Percentiles rank a stretch among this genome's conserved stretches.
Evolutionary conservation across 495 filamentous ascomycete genomes (phyloP).

Genomic region (Aspergillus sclerotioniger): DNA sequence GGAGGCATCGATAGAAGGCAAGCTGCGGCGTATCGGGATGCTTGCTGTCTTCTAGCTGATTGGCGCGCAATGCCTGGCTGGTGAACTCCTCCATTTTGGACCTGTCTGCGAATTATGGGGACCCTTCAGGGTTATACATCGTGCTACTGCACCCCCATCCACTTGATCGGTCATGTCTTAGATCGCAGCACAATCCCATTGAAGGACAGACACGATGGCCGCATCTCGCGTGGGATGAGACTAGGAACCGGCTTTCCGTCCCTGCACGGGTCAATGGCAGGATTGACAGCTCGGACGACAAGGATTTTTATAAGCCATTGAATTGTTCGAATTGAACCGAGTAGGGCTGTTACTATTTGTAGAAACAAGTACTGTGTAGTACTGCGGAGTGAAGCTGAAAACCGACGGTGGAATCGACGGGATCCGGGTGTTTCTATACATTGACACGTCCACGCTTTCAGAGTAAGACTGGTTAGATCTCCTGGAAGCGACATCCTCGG

Average conservation of each 20-base stretch:
- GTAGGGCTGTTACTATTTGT: not conserved
- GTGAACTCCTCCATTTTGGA: too few relatives aligned
- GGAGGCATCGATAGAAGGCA: not conserved
- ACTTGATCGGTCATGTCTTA: not conserved
- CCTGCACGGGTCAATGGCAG: not conserved
- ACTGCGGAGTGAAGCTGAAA: not conserved
- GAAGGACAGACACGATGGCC: not conserved
- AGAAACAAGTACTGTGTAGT: not conserved
- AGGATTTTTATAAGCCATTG: not conserved
- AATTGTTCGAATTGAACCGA: not conserved
- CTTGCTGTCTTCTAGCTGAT: not conserved
- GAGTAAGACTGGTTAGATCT: too few relatives aligned
- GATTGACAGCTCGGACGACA: not conserved
- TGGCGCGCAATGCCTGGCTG: not conserved
- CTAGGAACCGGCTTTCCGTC: not conserved
- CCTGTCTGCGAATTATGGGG: not conserved
- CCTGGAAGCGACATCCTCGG: not conserved
- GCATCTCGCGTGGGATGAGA: not conserved
- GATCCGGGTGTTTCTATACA: too few relatives aligned
- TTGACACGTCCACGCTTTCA: too few relatives aligned
- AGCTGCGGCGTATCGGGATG: not conserved
- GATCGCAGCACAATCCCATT: not conserved
- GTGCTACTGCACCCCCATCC: not conserved
- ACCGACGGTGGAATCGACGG: not conserved
- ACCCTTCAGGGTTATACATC: not conserved